Percentiles rank a stretch among this genome's conserved stretches.
Conservation (phyloP, 2,329 filamentous ascomycete genomes). For the Trichoderma sp. region DNA sequence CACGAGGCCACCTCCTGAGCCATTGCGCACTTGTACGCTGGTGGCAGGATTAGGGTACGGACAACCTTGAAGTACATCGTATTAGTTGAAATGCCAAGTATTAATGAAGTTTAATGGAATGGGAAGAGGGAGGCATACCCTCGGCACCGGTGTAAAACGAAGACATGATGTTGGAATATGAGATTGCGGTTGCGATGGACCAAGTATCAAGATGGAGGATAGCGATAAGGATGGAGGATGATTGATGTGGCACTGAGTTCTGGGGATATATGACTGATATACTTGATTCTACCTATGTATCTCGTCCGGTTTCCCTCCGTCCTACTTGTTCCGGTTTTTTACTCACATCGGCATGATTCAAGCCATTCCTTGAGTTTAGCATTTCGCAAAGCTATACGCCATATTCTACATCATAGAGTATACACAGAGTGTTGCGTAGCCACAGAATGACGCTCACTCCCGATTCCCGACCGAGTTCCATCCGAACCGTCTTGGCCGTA, state of each 20-base stretch:
- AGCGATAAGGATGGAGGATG: not conserved
- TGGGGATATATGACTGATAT: not conserved
- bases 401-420: not conserved
- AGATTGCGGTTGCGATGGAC: not conserved
- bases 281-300: not conserved
- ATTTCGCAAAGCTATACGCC: not conserved
- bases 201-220: not conserved
- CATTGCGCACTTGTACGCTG: constrained; percentile 5
- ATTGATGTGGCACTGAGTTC: not conserved
- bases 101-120: not conserved
- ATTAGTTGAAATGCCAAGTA: not conserved
- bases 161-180: constrained; percentile 9
- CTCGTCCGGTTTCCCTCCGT: not conserved
- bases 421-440: not conserved
- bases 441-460: not conserved
- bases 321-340: not conserved
- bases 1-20: not conserved
- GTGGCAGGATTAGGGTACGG: constrained; percentile 6
- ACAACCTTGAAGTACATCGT: not conserved
- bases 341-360: not conserved
- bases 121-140: constrained; percentile 21
- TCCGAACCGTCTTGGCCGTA: not conserved
- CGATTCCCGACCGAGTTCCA: constrained; percentile 13
- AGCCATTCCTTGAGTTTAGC: not conserved
- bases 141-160: constrained; percentile 29